Conservation (phyloP, 225 moss, liverwort and hornwort species). For the Neckera pumila region DNA sequence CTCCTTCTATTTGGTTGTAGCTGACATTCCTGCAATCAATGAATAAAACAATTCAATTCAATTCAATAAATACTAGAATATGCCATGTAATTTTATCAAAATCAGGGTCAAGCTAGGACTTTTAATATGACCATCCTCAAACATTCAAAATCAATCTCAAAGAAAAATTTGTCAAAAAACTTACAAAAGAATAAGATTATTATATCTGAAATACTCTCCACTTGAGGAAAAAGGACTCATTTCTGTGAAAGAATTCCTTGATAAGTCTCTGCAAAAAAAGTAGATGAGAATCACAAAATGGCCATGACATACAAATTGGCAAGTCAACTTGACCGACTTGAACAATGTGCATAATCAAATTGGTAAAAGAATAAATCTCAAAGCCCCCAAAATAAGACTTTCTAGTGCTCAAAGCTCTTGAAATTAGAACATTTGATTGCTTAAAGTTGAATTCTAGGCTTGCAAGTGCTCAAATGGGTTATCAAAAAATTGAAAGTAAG, state of each 20-base stretch:
- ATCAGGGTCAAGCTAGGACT: too few species aligned
- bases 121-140: background rate
- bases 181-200: background rate
- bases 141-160: background rate
- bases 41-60: too few species aligned
- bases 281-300: too few species aligned
- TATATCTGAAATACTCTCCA: background rate
- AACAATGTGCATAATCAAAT: too few species aligned
- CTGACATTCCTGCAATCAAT: too few species aligned
- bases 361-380: background rate
- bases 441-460: background rate
- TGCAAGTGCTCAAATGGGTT: background rate
- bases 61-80: too few species aligned
- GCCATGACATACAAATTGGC: too few species aligned
- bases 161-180: background rate
- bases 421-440: background rate
- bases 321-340: too few species aligned
- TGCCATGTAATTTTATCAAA: background rate
- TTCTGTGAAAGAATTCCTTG: background rate
- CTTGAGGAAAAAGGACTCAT: rapidly evolving
- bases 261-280: background rate
- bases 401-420: background rate
- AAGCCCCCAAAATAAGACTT: background rate
- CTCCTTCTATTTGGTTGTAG: too few species aligned
- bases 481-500: background rate